Conservation (phyloP, 2,329 filamentous ascomycete genomes). For the Colletotrichum cordylinicola region DNA sequence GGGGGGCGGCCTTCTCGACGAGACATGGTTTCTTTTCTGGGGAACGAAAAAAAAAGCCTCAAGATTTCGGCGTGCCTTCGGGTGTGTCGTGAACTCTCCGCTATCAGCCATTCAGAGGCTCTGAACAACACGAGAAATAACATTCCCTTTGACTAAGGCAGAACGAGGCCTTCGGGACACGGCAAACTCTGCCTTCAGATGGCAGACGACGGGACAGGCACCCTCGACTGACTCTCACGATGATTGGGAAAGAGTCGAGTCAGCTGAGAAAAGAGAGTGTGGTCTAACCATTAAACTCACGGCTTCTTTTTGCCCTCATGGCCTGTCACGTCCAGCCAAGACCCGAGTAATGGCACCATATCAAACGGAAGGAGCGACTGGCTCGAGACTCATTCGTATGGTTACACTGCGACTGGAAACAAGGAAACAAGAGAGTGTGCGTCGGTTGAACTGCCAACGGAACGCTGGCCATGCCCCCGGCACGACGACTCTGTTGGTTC, state of each 20-base stretch:
- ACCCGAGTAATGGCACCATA: neutral
- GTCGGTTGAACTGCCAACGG: conserved; percentile 8
- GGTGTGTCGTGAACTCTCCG: neutral
- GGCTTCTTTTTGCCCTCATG: neutral
- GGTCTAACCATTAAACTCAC: neutral
- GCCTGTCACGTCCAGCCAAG: neutral
- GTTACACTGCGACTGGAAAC: neutral
- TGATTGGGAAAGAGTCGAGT: neutral
- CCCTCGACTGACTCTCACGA: neutral
- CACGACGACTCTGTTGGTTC: neutral
- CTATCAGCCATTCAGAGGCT: neutral
- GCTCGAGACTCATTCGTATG: neutral
- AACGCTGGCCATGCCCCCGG: neutral
- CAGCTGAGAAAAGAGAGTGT: neutral
- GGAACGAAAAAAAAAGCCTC: neutral
- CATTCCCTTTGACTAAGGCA: neutral
- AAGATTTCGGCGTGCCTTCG: neutral
- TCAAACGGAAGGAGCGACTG: neutral
- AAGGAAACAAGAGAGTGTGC: neutral
- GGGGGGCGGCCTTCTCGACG: neutral
- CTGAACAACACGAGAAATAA: neutral
- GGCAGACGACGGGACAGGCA: neutral
- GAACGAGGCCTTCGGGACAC: neutral
- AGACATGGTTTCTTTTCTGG: neutral
- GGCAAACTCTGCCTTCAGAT: neutral